Base-by-base conservation (phyloP, 176 grass and related monocot genomes). In the Pontederia crassipes region DNA sequence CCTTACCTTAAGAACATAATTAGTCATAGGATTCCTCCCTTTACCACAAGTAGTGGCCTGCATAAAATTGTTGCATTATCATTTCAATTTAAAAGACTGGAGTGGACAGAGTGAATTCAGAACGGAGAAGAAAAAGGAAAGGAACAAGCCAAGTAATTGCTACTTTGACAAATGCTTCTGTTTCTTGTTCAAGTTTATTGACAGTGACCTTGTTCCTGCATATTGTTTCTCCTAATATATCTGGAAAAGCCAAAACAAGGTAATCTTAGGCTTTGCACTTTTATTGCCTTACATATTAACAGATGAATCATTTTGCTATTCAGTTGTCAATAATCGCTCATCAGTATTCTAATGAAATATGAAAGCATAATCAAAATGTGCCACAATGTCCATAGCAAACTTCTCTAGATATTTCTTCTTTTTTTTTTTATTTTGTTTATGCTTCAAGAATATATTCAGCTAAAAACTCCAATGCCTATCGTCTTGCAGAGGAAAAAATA, bases 1-100 rank as follows among this genome's bases (percentile, higher is more conserved):
- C 32, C 47, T 67, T 85, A 78, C 89, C 89, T 95, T 89, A 55
- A 95, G 74, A 52, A 95, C 75, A 66, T 95, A 95, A 49, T 89
- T 95, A 77, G 89, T 83, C 67, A 79, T 80, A 78, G 82, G 79
- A 66, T 95, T 95, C 28, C 61, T 85, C 75, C 85, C 85, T 82
- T 89, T 82, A 85, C 85, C 85, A 75, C 81, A 89, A 45, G 81
- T 73, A 32, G 81, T 89, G 17, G 82, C 82, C 89, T 95, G 69
- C 20, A 49, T 10, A 72, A 52, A 27, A 49, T 26, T 65, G 16
- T 24, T 28, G 10, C 9, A 66, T 67, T 9, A 51, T 32, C 40
- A 45, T 68, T 15, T 48, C 59, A 8, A 75, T 29, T 57, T 24
- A 24, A 24, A 24, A 24, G 20, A 24, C 20, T 24, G 20, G 20